Evolutionary conservation across 2,329 filamentous ascomycete genomes (phyloP).

Genomic region (Fusarium burgessii): DNA sequence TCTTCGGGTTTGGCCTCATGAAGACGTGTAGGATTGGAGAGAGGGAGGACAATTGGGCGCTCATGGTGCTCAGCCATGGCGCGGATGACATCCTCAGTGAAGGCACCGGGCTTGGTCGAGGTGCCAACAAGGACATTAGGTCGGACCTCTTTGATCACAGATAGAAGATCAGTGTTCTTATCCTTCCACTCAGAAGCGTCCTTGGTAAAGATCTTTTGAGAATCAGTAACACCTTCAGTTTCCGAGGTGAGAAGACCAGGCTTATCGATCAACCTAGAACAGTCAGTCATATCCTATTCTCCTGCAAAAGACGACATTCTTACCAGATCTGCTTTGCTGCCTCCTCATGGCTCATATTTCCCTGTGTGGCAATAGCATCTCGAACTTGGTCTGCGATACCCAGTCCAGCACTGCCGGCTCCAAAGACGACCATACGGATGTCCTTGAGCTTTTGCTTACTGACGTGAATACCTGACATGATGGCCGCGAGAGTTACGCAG

Average conservation of each 20-base stretch:
- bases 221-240: slow-evolving; percentile 68
- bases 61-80: slow-evolving; percentile 81
- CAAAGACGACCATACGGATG: slow-evolving; percentile 79
- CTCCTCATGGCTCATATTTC: slow-evolving; percentile 75
- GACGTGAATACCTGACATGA: slow-evolving; percentile 81
- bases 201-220: slow-evolving; percentile 76
- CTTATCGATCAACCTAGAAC: slow-evolving; percentile 81
- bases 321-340: slow-evolving; percentile 84
- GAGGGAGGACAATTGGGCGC: slow-evolving; percentile 81
- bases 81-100: slow-evolving; percentile 78
- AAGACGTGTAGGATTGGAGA: slow-evolving; percentile 86
- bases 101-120: slow-evolving; percentile 80
- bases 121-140: slow-evolving; percentile 88
- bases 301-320: not conserved
- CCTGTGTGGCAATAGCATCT: slow-evolving; percentile 80
- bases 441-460: slow-evolving; percentile 75
- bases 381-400: slow-evolving; percentile 88
- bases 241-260: slow-evolving; percentile 78
- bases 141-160: slow-evolving; percentile 76
- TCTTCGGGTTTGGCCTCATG: slow-evolving; percentile 86
- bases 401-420: slow-evolving; percentile 83
- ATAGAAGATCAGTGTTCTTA: slow-evolving; percentile 69
- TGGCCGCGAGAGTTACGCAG: slow-evolving; percentile 85
- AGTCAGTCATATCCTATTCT: not conserved
- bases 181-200: slow-evolving; percentile 72